These are phyloP conservation scores for Mucor mucedo DNA, from an alignment of 371 early-diverging fungal species.

Conservation along the genomic window DNA sequence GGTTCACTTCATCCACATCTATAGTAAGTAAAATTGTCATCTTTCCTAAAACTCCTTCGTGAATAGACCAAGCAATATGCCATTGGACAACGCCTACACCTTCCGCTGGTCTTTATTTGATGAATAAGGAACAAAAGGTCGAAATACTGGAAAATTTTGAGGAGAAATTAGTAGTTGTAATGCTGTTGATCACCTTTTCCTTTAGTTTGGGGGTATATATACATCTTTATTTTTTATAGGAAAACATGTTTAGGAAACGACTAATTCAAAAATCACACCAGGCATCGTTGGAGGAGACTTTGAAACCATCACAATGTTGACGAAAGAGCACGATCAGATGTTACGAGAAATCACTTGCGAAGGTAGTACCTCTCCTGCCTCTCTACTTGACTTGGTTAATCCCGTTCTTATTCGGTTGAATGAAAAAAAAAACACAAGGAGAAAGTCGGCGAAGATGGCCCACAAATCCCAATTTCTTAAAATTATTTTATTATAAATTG, in stretches of 20 bases:
- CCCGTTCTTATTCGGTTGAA: conserved; percentile 19
- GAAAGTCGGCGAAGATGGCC: conserved; percentile 18
- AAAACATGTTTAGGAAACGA: conserved; percentile 19
- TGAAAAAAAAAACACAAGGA: conserved; percentile 16
- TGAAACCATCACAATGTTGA: conserved; percentile 14
- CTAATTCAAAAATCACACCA: conserved; percentile 24
- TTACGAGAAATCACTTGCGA: conserved; percentile 6
- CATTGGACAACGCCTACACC: no score
- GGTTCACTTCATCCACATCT: no score
- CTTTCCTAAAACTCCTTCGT: no score
- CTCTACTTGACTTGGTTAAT: conserved; percentile 19
- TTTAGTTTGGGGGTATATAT: conserved; percentile 15
- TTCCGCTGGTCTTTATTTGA: no score
- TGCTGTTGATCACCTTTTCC: conserved; percentile 8
- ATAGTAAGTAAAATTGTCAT: no score
- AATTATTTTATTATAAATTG: background rate
- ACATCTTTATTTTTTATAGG: conserved; percentile 13
- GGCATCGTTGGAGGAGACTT: conserved; percentile 24
- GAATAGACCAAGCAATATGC: no score
- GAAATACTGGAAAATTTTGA: no score
- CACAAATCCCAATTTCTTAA: conserved; percentile 15
- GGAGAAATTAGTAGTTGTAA: background rate
- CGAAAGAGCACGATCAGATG: conserved; percentile 14
- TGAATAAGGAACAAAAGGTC: no score
- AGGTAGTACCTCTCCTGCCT: conserved; percentile 15